A percentile compares a stretch with the other conserved stretches of the same genome.
phyloP scores from a whole-genome alignment of 305 asterid genomes.

The Rubia balearica region DNA sequence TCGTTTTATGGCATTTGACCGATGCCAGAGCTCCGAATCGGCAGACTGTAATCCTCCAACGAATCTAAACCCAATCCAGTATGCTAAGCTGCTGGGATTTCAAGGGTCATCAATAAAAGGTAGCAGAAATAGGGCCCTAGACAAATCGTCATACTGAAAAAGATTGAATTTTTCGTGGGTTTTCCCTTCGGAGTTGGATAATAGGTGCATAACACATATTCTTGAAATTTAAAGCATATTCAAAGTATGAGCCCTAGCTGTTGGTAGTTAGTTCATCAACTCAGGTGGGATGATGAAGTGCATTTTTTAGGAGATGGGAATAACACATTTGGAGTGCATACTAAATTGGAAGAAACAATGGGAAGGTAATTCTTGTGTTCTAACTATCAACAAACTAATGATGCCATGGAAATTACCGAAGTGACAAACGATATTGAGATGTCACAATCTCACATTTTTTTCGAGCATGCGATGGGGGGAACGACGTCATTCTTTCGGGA shows the following conservation, averaged over 20 bases:
- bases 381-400: background rate
- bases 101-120: constrained; percentile 52
- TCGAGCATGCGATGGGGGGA: too few relatives aligned
- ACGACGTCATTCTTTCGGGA: too few relatives aligned
- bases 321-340: background rate
- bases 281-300: constrained; percentile 9
- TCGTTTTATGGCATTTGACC: constrained; percentile 33
- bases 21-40: constrained; percentile 25
- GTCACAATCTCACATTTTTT: too few relatives aligned
- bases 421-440: background rate
- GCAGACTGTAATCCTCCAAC: constrained; percentile 32
- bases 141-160: constrained; percentile 37
- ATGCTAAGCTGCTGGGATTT: constrained; percentile 73
- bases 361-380: background rate
- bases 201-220: constrained; percentile 1
- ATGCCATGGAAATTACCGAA: background rate
- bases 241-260: constrained; percentile 11
- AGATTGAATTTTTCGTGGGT: background rate
- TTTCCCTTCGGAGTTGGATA: background rate
- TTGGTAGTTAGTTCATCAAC: constrained; percentile 7
- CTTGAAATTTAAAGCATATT: background rate
- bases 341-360: background rate
- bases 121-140: constrained; percentile 58
- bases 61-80: constrained; percentile 53
- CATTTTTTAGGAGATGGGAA: background rate